phyloP scores from a whole-genome alignment of 164 flowering plant species.

The Cinnamomum chago region DNA sequence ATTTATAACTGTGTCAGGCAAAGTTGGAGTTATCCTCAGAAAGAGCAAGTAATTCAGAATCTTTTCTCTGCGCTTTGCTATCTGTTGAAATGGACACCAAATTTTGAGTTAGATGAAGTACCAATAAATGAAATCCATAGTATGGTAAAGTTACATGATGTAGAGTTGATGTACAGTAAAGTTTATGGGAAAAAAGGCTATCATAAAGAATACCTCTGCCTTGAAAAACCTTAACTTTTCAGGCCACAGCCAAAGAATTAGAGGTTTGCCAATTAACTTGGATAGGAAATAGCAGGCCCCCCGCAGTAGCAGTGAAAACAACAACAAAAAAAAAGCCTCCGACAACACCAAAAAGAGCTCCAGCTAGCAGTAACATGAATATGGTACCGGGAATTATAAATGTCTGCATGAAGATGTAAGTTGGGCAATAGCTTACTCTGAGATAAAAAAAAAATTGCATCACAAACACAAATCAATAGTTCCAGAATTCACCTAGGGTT shows the following conservation, averaged over 20 bases:
- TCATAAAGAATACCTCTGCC: conserved; percentile 59
- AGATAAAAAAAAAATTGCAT: too few species aligned
- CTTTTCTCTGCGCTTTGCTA: conserved; percentile 73
- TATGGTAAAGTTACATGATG: not conserved
- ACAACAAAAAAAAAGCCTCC: conserved; percentile 84
- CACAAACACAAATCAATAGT: too few species aligned
- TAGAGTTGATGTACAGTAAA: not conserved
- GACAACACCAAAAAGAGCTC: conserved; percentile 89
- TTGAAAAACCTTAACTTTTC: conserved; percentile 85
- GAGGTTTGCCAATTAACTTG: conserved; percentile 88
- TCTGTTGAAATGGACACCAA: conserved; percentile 31
- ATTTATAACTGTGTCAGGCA: conserved; percentile 86
- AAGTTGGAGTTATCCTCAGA: conserved; percentile 83
- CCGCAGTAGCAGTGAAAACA: conserved; percentile 94
- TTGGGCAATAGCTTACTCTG: conserved; percentile 62
- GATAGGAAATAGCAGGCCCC: conserved; percentile 94
- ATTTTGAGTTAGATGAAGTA: not conserved
- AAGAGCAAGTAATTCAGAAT: conserved; percentile 31
- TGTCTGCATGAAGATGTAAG: conserved; percentile 98
- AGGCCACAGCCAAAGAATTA: conserved; percentile 93
- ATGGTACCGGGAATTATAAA: conserved; percentile 99
- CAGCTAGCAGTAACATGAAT: conserved; percentile 96
- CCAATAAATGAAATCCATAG: not conserved
- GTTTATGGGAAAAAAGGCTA: not conserved
- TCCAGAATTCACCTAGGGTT: too few species aligned